phyloP scores from a whole-genome alignment of 2,329 filamentous ascomycete species.

The Ophiostoma himal-ulmi region DNA sequence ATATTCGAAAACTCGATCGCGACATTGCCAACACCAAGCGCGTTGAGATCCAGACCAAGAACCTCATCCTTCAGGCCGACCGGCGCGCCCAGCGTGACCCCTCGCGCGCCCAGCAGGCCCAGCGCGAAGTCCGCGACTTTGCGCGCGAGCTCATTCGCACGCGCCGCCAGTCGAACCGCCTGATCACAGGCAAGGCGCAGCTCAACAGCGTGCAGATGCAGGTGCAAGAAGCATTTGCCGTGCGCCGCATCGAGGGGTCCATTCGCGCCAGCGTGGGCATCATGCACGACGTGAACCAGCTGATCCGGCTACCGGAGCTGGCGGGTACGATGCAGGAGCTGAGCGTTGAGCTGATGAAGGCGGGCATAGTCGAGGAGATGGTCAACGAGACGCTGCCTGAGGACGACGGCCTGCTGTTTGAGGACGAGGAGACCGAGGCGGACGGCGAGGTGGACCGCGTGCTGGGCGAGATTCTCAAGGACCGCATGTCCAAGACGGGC shows the following conservation, averaged over 20 bases:
- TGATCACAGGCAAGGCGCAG: slow-evolving; percentile 85
- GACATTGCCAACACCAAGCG: slow-evolving; percentile 75
- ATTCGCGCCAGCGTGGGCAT: slow-evolving; percentile 81
- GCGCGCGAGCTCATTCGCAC: slow-evolving; percentile 80
- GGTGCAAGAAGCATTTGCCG: slow-evolving; percentile 91
- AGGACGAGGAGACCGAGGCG: slow-evolving; percentile 68
- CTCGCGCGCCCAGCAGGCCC: slow-evolving; percentile 69
- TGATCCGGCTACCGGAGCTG: slow-evolving; percentile 79
- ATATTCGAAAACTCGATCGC: slow-evolving; percentile 90
- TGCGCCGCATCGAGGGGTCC: slow-evolving; percentile 91
- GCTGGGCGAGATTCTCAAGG: slow-evolving; percentile 82
- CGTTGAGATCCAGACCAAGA: slow-evolving; percentile 78
- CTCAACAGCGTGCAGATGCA: slow-evolving; percentile 93
- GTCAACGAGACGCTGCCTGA: slow-evolving; percentile 78
- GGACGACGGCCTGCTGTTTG: slow-evolving; percentile 58
- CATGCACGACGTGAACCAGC: slow-evolving; percentile 91
- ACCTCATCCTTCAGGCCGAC: slow-evolving; percentile 75
- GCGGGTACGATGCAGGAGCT: slow-evolving; percentile 85
- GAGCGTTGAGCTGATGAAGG: slow-evolving; percentile 81
- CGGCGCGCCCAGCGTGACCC: slow-evolving; percentile 76
- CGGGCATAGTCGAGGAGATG: slow-evolving; percentile 98
- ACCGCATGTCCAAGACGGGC: slow-evolving; percentile 62
- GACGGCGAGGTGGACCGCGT: slow-evolving; percentile 87
- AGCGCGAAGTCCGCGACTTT: slow-evolving; percentile 77
- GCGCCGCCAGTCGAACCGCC: slow-evolving; percentile 65